Evolutionary conservation across 2,329 filamentous ascomycete species (phyloP), one percentile per base, ranked within the genome.

Genomic region (Colletotrichum filicis): DNA sequence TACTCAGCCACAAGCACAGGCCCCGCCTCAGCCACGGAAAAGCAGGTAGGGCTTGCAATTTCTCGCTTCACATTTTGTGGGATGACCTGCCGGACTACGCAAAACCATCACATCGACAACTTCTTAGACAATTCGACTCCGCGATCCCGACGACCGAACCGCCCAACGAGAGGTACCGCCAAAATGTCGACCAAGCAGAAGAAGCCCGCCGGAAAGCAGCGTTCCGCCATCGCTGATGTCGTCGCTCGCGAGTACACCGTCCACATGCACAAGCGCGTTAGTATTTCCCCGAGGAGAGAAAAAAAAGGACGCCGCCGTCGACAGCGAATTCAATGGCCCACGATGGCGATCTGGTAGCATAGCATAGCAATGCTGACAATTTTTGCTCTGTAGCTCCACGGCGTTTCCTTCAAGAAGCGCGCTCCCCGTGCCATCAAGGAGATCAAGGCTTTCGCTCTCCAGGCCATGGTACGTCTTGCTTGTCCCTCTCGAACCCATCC

Each of bases 181-280:
- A 72, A 89, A 84, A 93, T 93, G 91, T 92, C 91, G 85, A 85
- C 87, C 82, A 90, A 87, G 83, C 83, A 85, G 82, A 90, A 91
- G 88, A 93, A 92, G 88, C 49, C 71, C 52, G 84, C 89, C 82
- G 93, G 92, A 90, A 93, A 93, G 88, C 75, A 81, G 75, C 94
- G 95, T 85, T 98, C 95, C 87, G 97, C 97, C 90, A 98, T 99
- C 87, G 93, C 95, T 88, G 96, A 99, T 89, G 97, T 99, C 85
- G 96, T 99, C 87, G 93, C 97, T 83, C 95, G 97, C 92, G 97
- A 99, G 91, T 99, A 99, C 93, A 99, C 97, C 88, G 98, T 99
- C 90, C 96, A 99, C 92, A 90, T 99, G 82, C 97, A 99, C 94
- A 98, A 98, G 94, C 94, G 96, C 74, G 74, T 75, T 66, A 75